phyloP scores from a whole-genome alignment of 257 asterid species.

The Przewalskia tangutica region DNA sequence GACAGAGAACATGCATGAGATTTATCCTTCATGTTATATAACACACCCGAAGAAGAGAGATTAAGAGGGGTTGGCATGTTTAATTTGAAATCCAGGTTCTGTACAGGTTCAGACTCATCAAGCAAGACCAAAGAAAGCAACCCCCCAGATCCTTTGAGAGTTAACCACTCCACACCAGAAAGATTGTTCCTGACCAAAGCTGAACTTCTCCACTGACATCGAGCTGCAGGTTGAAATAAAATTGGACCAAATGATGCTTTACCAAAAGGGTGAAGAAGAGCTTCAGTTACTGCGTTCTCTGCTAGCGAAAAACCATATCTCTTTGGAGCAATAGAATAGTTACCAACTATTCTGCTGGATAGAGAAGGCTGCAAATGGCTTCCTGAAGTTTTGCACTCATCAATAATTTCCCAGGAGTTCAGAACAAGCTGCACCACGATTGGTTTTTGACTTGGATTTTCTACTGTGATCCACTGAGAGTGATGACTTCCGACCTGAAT shows the following conservation, averaged over 20 bases:
- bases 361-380: constrained; percentile 38
- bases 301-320: constrained; percentile 80
- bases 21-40: constrained; percentile 21
- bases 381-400: constrained; percentile 47
- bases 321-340: constrained; percentile 39
- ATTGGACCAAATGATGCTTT: constrained; percentile 70
- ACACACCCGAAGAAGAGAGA: constrained; percentile 30
- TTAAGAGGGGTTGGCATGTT: constrained; percentile 25
- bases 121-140: constrained; percentile 52
- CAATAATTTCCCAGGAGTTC: constrained; percentile 61
- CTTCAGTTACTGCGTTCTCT: constrained; percentile 71
- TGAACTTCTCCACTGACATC: constrained; percentile 86
- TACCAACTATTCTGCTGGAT: constrained; percentile 31
- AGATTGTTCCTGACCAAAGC: constrained; percentile 74
- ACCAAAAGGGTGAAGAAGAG: constrained; percentile 53
- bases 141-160: constrained; percentile 72
- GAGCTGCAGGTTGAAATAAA: constrained; percentile 70
- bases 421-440: constrained; percentile 65
- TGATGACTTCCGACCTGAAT: constrained; percentile 57
- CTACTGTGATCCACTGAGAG: constrained; percentile 52
- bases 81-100: constrained; percentile 55
- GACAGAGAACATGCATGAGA: constrained; percentile 40
- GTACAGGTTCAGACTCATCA: constrained; percentile 51
- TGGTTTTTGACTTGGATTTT: constrained; percentile 66
- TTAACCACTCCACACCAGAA: constrained; percentile 85